A percentile compares a stretch with the other conserved stretches of the same genome.
Conservation (phyloP, 352 stramenopile genomes). For the Globisporangium orthogonon region DNA sequence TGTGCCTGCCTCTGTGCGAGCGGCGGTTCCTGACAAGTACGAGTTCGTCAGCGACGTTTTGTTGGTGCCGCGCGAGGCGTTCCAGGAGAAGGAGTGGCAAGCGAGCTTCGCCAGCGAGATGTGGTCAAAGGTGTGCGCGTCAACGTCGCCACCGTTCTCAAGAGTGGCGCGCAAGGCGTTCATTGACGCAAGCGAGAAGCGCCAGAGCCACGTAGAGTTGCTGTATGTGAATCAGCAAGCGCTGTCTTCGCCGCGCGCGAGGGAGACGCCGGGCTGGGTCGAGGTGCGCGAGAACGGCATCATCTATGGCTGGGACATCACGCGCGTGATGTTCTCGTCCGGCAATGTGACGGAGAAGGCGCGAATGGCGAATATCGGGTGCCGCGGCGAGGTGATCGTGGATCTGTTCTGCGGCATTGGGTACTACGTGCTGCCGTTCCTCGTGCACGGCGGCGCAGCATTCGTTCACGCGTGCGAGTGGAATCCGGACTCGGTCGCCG, state of each 20-base stretch:
- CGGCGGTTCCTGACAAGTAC: slow-evolving; percentile 52
- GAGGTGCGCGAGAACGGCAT: slow-evolving; percentile 92
- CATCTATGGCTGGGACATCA: slow-evolving; percentile 93
- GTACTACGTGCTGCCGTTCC: slow-evolving; percentile 95
- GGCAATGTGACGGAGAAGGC: slow-evolving; percentile 97
- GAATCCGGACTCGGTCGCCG: slow-evolving; percentile 91
- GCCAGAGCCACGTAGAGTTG: slow-evolving; percentile 72
- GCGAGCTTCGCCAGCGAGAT: slow-evolving; percentile 38
- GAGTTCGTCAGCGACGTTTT: slow-evolving; percentile 78
- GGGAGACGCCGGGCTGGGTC: slow-evolving; percentile 56
- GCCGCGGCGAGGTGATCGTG: slow-evolving; percentile 86
- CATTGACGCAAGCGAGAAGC: slow-evolving; percentile 72
- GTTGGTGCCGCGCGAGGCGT: slow-evolving; percentile 59
- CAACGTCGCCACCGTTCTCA: slow-evolving; percentile 43
- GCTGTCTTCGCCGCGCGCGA: slow-evolving; percentile 27
- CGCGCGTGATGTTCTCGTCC: slow-evolving; percentile 95
- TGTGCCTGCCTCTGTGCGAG: slow-evolving; percentile 25
- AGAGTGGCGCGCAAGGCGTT: slow-evolving; percentile 80
- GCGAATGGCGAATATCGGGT: slow-evolving; percentile 86
- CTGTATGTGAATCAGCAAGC: slow-evolving; percentile 47
- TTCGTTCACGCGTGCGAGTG: slow-evolving; percentile 94
- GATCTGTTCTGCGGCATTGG: slow-evolving; percentile 98
- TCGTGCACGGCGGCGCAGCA: slow-evolving; percentile 85
- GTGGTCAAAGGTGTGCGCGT: slow-evolving; percentile 57
- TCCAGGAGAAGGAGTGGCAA: slow-evolving; percentile 48